Base-by-base conservation (phyloP, 2,329 filamentous ascomycete genomes). In the Aspergillus udagawae region DNA sequence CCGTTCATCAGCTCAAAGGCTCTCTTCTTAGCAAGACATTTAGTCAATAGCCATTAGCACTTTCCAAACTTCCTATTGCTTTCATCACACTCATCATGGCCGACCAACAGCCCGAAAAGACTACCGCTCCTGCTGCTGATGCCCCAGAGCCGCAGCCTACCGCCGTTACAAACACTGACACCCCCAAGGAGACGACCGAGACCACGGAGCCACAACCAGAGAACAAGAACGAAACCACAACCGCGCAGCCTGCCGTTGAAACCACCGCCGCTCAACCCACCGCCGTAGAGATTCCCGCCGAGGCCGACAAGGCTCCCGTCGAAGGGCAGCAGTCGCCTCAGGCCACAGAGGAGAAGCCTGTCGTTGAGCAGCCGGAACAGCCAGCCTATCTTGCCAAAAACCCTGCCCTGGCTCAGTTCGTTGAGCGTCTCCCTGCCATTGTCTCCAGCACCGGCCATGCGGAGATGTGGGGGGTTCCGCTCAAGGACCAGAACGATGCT, bases 401-500 rank as follows among this genome's bases (percentile, higher is more conserved):
- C 51, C 66, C 71, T 1, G 66, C 79, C 12, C 77, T 90, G 35
- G 72, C 74, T 52, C 77, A 83, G 60, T 80, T 92, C 61, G 83
- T 85, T 60, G 77, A 79, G 9, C 79, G 79, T 29, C 79, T 92
- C 35, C 76, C 82, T 5, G 73, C 79, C 6, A 83, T 92, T 59
- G 74, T 86, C 58, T 75, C 78, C 51, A 78, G 81, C 58, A 77
- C 83, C 52, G 80, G 77, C 17, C 82, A 96, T 75, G 77, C 77
- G 52, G 92, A 97, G 80, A 90, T 97, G 82, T 97, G 92, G 86
- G 92, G 92, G 51, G 86, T 97, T 54, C 79, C 83, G 32, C 84
- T 97, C 48, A 70, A 73, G 57, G 67, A 71, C 55, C 67, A 65
- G 55, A 66, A 76, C 44, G 82, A 91, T 66, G 81, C 92, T 53